Evolutionary conservation across 768 basidiomycete species (phyloP), one percentile per base, ranked within the genome.

Genomic region (Boletus pseudo-olivaceus): DNA sequence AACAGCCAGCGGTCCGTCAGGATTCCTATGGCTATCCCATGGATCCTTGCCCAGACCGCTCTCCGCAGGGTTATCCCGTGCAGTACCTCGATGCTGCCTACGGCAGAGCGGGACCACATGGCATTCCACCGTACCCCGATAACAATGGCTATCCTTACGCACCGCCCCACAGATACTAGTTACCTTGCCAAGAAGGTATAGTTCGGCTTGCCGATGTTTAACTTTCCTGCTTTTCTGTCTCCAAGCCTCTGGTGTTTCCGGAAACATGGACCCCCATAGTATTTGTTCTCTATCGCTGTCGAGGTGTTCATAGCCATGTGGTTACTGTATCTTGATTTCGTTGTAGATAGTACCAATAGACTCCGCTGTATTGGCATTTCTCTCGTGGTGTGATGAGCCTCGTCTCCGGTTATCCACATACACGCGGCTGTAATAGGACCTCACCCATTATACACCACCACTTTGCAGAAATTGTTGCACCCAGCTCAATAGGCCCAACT

Each of bases 281-380:
- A 41, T 53, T 48, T 67, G 29, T 54, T 43, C 17, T 51, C 10
- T 47, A 19, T 23, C 29, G 9, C 4, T 37, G 44, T 44, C 26
- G 40, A 34, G 26, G 49, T 54, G 46, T 49, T 26, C 49, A 55
- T 58, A 47, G 17, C 34, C 26, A 15, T 42, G 19, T 55, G n/a
- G 45, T 51, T 55, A 42, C 19, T 48, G 46, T 65, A 57, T 56
- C 41, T 32, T 43, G 49, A 39, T 50, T n/a, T 40, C 33, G 26
- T 57, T 53, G 49, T 54, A 37, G 50, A 60, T 60, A n/a, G n/a
- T n/a, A 41, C 19, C 35, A 57, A 57, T 54, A 54, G 51, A 56
- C 34, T 41, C 49, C 38, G 32, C 14, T n/a, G 23, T 44, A 30
- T 48, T 29, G 44, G 10, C 32, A 34, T 11, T 26, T 26, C 6